Evolutionary conservation across 768 basidiomycete genomes (phyloP).

Genomic region (Russula lepida): DNA sequence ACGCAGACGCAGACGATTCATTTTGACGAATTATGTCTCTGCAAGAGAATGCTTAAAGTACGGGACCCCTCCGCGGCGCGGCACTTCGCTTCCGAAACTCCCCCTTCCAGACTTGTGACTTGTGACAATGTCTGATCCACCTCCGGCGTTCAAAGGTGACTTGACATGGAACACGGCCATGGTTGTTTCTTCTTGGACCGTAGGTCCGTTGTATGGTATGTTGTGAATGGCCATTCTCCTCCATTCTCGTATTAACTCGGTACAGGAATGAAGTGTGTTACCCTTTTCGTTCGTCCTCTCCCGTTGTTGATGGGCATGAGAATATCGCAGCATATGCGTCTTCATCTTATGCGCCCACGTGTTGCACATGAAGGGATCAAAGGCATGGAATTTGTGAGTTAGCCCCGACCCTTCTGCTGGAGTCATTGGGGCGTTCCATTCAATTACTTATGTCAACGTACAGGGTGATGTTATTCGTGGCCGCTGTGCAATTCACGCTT

Average conservation of each 20-base stretch:
- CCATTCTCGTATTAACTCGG: not conserved
- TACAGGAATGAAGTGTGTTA: conserved; percentile 8
- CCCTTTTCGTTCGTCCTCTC: not conserved
- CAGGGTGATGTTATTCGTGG: conserved; percentile 6
- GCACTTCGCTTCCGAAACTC: not conserved
- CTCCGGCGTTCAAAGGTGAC: conserved; percentile 5
- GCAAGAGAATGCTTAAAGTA: not conserved
- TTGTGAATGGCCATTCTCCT: not conserved
- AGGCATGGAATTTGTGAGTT: conserved; percentile 1
- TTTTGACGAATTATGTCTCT: not conserved
- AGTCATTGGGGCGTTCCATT: not conserved
- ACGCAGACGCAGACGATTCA: not conserved
- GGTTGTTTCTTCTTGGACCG: not conserved
- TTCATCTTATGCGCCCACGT: conserved; percentile 2
- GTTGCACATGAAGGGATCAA: not conserved
- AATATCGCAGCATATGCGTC: conserved; percentile 1
- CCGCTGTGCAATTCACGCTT: conserved; percentile 4
- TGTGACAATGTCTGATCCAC: not conserved
- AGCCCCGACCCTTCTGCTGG: not conserved
- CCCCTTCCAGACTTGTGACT: not conserved
- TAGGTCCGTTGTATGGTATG: conserved; percentile 13
- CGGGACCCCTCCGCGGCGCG: not conserved
- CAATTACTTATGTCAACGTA: not conserved
- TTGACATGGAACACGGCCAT: not conserved
- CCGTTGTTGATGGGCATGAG: not conserved